Evolutionary conservation across 2,329 filamentous ascomycete species (phyloP), one percentile per base, ranked within the genome.

Genomic region (Karstenula rhodostoma): DNA sequence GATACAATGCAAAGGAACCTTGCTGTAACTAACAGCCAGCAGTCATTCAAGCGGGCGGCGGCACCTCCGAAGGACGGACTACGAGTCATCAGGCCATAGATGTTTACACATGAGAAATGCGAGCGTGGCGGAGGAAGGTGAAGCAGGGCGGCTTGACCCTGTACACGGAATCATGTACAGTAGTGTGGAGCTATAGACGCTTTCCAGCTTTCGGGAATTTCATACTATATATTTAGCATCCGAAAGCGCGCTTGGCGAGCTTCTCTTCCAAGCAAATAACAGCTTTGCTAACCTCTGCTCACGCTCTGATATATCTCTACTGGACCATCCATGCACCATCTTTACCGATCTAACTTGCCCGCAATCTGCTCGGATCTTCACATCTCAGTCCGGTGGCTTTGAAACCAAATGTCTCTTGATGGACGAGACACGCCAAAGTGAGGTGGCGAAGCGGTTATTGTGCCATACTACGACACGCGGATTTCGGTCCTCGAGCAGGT

Each of bases 21-120:
- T 15, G 1, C 6, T 8, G 3, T 13, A 40, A 42, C 35, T 67
- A 60, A 67, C 43, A 63, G n/a, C 27, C 0, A 1, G 58, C 59
- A 84, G 82, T 84, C 82, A 59, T 84, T 84, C 78, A 84, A 83
- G 78, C 80, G 81, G 58, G 81, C 82, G 42, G 76, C 82, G 50
- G 74, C 76, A 60, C 78, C 82, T 50, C 78, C 81, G 33, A 80
- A 79, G 70, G 81, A 83, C 67, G 82, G 82, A 44, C 77, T 84
- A 33, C 79, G 82, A 60, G 76, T 82, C 55, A 69, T 83, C 67
- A 76, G 82, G 70, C 80, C 81, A 69, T 81, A 70, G 70, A 60
- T 37, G 54, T 54, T n/a, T 3, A 25, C n/a, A 9, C 5, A 6
- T 27, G 25, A 32, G 33, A 27, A 13, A 25, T 47, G 56, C 49